phyloP scores from a whole-genome alignment of 495 filamentous ascomycete genomes.

The Aspergillus taichungensis region DNA sequence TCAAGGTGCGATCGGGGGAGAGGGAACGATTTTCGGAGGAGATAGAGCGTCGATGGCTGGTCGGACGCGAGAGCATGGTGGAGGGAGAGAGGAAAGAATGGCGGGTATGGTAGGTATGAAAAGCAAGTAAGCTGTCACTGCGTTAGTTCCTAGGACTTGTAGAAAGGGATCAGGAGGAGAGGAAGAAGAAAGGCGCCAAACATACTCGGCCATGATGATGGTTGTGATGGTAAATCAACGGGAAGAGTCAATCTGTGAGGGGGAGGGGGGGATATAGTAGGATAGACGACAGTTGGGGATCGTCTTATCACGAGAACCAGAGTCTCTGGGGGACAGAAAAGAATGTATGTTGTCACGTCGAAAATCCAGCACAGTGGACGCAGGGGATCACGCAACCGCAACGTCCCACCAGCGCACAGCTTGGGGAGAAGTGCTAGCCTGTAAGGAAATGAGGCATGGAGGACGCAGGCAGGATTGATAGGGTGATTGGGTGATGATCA shows the following conservation, averaged over 20 bases:
- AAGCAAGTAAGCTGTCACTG: slow-evolving; percentile 32
- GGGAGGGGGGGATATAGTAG: slow-evolving; percentile 4
- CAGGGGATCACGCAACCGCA: slow-evolving; percentile 3
- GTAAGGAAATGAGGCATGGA: slow-evolving; percentile 14
- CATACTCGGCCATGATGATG: slow-evolving; percentile 40
- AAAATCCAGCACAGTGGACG: slow-evolving; percentile 1
- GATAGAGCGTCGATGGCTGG: slow-evolving; percentile 32
- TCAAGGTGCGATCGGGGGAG: slow-evolving; percentile 32
- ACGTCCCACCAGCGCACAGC: slow-evolving; percentile 14
- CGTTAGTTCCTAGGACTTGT: not conserved
- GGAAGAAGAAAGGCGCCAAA: not conserved
- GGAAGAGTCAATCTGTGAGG: not conserved
- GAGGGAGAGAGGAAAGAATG: slow-evolving; percentile 33
- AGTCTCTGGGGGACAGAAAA: not conserved
- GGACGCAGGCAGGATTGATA: slow-evolving; percentile 3
- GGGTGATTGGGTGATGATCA: not conserved
- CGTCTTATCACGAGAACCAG: too few relatives aligned
- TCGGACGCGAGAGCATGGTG: slow-evolving; percentile 36
- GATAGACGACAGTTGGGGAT: too few relatives aligned
- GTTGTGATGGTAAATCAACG: slow-evolving; percentile 14
- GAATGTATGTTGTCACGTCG: slow-evolving; percentile 2
- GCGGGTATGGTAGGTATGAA: slow-evolving; percentile 33
- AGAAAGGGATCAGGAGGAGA: too few relatives aligned
- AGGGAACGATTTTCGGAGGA: slow-evolving; percentile 33
- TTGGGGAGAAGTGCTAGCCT: slow-evolving; percentile 6